phyloP scores from a whole-genome alignment of 495 filamentous ascomycete species.

The Lasiosphaeria miniovina region DNA sequence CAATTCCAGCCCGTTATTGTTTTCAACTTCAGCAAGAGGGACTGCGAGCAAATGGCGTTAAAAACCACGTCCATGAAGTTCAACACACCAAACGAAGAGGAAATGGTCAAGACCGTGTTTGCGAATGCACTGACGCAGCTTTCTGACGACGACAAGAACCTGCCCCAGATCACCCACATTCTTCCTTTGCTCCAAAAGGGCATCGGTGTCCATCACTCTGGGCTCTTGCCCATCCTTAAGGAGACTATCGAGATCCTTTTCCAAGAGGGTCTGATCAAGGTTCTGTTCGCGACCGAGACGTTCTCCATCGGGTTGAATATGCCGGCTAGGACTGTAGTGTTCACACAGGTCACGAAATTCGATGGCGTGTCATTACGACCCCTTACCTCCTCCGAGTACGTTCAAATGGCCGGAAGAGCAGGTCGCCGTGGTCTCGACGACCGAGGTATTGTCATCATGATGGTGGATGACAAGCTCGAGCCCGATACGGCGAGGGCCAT shows the following conservation, averaged over 20 bases:
- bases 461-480: slow-evolving; percentile 96
- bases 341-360: slow-evolving; percentile 92
- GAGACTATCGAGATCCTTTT: slow-evolving; percentile 99
- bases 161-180: slow-evolving; percentile 89
- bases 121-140: slow-evolving; percentile 83
- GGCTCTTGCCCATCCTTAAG: slow-evolving; percentile 91
- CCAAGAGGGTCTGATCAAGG: slow-evolving; percentile 96
- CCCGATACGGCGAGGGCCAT: slow-evolving; percentile 90
- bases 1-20: slow-evolving; percentile 97
- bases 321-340: slow-evolving; percentile 98
- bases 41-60: slow-evolving; percentile 84
- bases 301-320: slow-evolving; percentile 99
- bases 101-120: slow-evolving; percentile 92
- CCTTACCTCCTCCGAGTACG: slow-evolving; percentile 92
- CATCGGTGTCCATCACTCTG: slow-evolving; percentile 96
- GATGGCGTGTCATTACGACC: slow-evolving; percentile 81
- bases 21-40: slow-evolving; percentile 97
- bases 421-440: slow-evolving; percentile 96
- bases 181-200: slow-evolving; percentile 85
- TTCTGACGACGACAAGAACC: slow-evolving; percentile 81
- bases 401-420: slow-evolving; percentile 97
- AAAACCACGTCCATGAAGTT: slow-evolving; percentile 84
- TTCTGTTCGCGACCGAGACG: slow-evolving; percentile 95
- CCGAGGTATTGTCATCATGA: slow-evolving; percentile 98
- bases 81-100: slow-evolving; percentile 94